A percentile compares a stretch with the other conserved stretches of the same genome.
phyloP scores from a whole-genome alignment of 2,329 filamentous ascomycete genomes.

The Diaporthe citrichinensis region DNA sequence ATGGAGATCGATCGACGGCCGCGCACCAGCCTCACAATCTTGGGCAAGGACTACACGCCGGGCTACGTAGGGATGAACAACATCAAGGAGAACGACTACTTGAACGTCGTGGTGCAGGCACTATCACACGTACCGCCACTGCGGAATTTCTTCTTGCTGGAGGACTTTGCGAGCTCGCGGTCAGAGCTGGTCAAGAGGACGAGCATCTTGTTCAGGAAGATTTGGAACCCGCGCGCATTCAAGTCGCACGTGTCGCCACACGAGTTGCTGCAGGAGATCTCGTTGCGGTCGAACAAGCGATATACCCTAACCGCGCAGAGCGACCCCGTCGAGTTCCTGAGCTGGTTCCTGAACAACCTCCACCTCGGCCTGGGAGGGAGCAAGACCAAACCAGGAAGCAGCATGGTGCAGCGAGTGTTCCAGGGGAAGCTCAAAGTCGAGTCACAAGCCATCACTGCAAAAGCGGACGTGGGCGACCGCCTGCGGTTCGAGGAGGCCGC shows the following conservation, averaged over 20 bases:
- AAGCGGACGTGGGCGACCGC: conserved; percentile 88
- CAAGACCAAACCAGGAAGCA: conserved; percentile 86
- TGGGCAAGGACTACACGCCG: conserved; percentile 88
- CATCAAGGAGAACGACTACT: conserved; percentile 99
- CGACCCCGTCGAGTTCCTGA: conserved; percentile 95
- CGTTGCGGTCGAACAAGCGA: conserved; percentile 89
- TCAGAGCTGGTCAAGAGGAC: conserved; percentile 91
- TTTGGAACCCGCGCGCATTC: conserved; percentile 98
- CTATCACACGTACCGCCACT: conserved; percentile 91
- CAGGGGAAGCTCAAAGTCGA: conserved; percentile 94
- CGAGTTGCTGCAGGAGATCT: conserved; percentile 95
- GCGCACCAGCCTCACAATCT: conserved; percentile 80
- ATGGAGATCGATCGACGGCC: conserved; percentile 79
- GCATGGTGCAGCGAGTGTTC: conserved; percentile 92
- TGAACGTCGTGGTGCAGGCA: conserved; percentile 94
- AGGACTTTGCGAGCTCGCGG: conserved; percentile 76
- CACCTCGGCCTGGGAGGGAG: conserved; percentile 92
- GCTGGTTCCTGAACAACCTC: conserved; percentile 97
- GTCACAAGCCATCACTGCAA: conserved; percentile 92
- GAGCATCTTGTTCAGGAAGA: conserved; percentile 91
- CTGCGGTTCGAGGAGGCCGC: conserved; percentile 94
- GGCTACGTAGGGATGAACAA: conserved; percentile 99
- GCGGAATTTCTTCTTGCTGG: conserved; percentile 91
- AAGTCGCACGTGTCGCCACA: conserved; percentile 97
- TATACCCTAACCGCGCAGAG: conserved; percentile 93